Evolutionary conservation across 768 basidiomycete species (phyloP).

Genomic region (Mycena filopes): DNA sequence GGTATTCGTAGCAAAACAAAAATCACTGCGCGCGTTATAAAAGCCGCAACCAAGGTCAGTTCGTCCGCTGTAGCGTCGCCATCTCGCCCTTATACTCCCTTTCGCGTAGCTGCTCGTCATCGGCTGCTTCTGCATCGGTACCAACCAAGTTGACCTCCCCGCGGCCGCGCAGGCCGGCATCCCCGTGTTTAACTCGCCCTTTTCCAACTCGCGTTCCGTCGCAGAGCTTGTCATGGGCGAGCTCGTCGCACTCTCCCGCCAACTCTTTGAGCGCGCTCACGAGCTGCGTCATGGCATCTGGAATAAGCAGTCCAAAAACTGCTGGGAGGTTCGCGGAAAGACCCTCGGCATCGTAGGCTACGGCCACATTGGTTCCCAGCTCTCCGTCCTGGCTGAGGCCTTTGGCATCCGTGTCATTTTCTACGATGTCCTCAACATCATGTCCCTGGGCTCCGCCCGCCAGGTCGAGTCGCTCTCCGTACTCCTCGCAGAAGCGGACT

Average conservation of each 20-base stretch:
- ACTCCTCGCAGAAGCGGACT: constrained; percentile 86
- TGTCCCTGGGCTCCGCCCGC: constrained; percentile 95
- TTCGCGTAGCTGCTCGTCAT: constrained; percentile 86
- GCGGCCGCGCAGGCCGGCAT: constrained; percentile 90
- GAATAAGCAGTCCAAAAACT: constrained; percentile 99
- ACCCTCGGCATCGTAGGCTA: constrained; percentile 98
- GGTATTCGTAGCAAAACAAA: constrained; percentile 99
- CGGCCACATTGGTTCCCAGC: constrained; percentile 97
- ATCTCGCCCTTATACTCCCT: constrained; percentile 1
- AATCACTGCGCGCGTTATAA: constrained; percentile 90
- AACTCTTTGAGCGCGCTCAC: constrained; percentile 87
- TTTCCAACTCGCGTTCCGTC: constrained; percentile 98
- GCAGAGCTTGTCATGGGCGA: constrained; percentile 98
- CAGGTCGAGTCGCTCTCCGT: constrained; percentile 85
- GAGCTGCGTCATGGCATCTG: constrained; percentile 93
- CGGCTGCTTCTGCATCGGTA: constrained; percentile 99
- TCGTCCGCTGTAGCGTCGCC: background rate
- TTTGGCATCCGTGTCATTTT: constrained; percentile 97
- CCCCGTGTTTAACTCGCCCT: constrained; percentile 99
- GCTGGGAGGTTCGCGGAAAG: constrained; percentile 98
- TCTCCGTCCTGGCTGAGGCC: constrained; percentile 96
- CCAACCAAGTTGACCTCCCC: constrained; percentile 94
- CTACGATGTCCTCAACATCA: constrained; percentile 94
- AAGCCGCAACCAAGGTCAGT: constrained; percentile 85
- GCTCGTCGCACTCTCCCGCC: constrained; percentile 92